Evolutionary conservation across 257 asterid species (phyloP), one percentile per base, ranked within the genome.

Genomic region (Anisodus acutangulus): DNA sequence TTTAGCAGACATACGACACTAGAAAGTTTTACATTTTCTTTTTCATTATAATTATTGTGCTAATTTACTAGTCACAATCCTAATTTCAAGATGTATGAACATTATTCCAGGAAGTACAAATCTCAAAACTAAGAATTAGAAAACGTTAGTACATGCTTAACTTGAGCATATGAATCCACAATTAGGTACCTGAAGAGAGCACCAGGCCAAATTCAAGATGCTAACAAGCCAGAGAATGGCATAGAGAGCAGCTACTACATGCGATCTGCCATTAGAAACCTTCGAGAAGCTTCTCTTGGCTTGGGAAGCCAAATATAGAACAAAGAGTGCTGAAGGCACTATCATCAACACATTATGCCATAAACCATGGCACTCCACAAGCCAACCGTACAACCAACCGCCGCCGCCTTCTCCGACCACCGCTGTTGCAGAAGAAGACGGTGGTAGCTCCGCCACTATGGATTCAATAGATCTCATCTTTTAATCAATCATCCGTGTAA

Each of bases 141-240:
- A 43, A 31, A 74, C 54, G 1, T 22, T 16, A 8, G 19, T 10
- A 31, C 35, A 1, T 31, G 10, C 59, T 47, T 72, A 72, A 47
- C 41, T 5, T 66, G 45, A 66, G 3, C 72, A 66, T 1, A 35
- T 9, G 8, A 31, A 35, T 0, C 19, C 43, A 72, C 39, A 35
- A 57, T 13, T 22, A 49, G 64, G 19, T 51, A 89, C 91, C 91
- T 87, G 91, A 81, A 89, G 90, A 62, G 84, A 89, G 60, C 88
- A 89, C 91, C 91, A 89, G 83, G 82, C 85, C 67, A 89, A 82
- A 87, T 89, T 89, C 84, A 89, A 89, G 31, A 89, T 3, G 31
- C 86, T 87, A 64, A 89, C 91, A 57, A 89, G 59, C 91, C 90
- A 89, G 59, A 89, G 91, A 79, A 89, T 81, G 58, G 81, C 88